Conservation (phyloP, 768 basidiomycete species). For the Roridomyces roridus region DNA sequence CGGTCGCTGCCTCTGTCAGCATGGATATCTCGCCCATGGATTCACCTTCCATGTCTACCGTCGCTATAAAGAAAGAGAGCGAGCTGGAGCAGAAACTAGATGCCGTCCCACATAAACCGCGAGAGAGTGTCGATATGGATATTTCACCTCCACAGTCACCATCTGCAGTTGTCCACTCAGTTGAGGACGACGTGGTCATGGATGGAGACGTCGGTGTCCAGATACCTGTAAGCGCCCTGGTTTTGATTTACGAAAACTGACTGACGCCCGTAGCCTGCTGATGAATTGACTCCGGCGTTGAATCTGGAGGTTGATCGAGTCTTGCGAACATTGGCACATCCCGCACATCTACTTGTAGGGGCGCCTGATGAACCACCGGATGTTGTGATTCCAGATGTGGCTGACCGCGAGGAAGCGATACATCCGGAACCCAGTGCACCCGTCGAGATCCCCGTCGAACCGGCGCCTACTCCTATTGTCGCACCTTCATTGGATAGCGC, state of each 20-base stretch:
- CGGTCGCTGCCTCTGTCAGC: background rate
- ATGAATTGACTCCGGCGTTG: background rate
- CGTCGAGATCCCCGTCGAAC: no score
- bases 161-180: no score
- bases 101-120: no score
- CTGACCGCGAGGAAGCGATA: conserved; percentile 5
- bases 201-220: background rate
- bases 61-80: no score
- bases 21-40: no score
- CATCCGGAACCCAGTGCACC: no score
- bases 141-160: no score
- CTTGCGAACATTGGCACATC: conserved; percentile 4
- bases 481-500: no score
- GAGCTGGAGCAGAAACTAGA: background rate
- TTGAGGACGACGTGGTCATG: background rate
- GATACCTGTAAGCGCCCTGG: no score
- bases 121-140: no score
- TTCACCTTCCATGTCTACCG: no score
- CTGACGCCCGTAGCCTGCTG: background rate
- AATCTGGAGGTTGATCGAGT: conserved; percentile 12
- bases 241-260: background rate
- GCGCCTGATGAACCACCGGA: background rate
- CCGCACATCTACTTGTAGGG: background rate
- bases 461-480: no score
- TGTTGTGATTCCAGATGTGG: background rate